phyloP scores from a whole-genome alignment of 768 basidiomycete genomes.

The Suillus tomentosus region DNA sequence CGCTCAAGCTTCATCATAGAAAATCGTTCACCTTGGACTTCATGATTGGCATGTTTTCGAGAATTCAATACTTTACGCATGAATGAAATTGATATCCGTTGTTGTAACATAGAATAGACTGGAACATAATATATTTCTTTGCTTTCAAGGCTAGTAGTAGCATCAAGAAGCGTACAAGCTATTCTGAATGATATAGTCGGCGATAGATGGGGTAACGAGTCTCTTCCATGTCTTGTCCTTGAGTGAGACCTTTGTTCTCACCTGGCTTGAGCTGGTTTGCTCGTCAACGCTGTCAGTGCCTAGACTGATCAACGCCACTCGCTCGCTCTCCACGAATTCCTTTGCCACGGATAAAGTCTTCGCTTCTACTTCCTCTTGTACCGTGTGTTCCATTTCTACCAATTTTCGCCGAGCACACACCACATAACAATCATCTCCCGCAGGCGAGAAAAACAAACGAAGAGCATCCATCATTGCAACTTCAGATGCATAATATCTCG shows the following conservation, averaged over 20 bases:
- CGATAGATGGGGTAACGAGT: constrained; percentile 49
- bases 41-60: constrained; percentile 2
- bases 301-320: constrained; percentile 64
- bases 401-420: constrained; percentile 62
- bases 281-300: constrained; percentile 50
- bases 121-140: constrained; percentile 17
- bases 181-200: constrained; percentile 51
- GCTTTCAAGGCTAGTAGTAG: neutral
- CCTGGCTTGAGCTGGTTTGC: constrained; percentile 67
- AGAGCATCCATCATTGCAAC: constrained; percentile 59
- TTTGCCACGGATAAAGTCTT: constrained; percentile 37
- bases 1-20: constrained; percentile 62
- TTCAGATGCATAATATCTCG: constrained; percentile 66
- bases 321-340: constrained; percentile 52
- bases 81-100: constrained; percentile 6
- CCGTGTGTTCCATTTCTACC: constrained; percentile 17
- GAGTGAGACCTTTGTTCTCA: constrained; percentile 42
- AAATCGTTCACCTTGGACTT: constrained; percentile 4
- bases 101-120: constrained; percentile 9
- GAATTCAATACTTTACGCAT: constrained; percentile 6
- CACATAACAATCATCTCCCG: constrained; percentile 60
- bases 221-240: constrained; percentile 42
- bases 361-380: constrained; percentile 33
- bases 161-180: constrained; percentile 43
- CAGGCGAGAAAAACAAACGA: constrained; percentile 55